Base-by-base conservation (phyloP, 306 rosid genomes). In the Cyclanthera cordifolia region DNA sequence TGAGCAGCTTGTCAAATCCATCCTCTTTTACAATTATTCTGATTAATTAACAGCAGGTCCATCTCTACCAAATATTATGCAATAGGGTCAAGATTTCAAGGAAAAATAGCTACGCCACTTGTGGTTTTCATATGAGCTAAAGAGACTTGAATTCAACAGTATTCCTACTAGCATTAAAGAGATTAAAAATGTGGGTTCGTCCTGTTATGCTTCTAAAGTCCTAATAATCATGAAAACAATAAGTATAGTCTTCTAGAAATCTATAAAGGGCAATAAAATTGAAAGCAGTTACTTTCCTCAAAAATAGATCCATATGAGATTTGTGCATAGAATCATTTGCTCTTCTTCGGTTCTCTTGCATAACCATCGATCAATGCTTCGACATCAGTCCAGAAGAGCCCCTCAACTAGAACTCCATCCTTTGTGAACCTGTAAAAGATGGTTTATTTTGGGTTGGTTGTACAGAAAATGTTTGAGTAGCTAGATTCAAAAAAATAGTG, bases 381-480 rank as follows among this genome's bases (percentile, higher is more conserved):
- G 12, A 84, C 82, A 41, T 84, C 88, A 71, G 77, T 81, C 88
- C 88, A 84, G 73, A 84, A 81, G 39, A 81, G 83, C 19, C 85
- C 85, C 78, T 81, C 85, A 48, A 81, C 84, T 79, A 81, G 74
- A 74, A 81, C 27, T 27, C 88, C 88, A 53, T 84, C 88, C 78
- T 79, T 65, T 16, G 88, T 84, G 80, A 84, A 79, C 88, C 88
- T 84, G 73, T 48, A 64, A 64, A 48, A 74, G 64, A 66, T 65
- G 30, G 16, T 46, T 13, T 15, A 67, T 25, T 27, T 74, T 48
- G 25, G 41, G 27, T 51, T 21, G 51, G 20, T 51, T 23, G 20
- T 12, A 54, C 24, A 25, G 45, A 17, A 23, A 53, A 14, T 27
- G 12, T 59, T 45, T 30, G 53, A 2, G 25, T 63, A 30, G 45